Conservation (phyloP, 2,329 filamentous ascomycete genomes). For the Pleomassaria siparia region DNA sequence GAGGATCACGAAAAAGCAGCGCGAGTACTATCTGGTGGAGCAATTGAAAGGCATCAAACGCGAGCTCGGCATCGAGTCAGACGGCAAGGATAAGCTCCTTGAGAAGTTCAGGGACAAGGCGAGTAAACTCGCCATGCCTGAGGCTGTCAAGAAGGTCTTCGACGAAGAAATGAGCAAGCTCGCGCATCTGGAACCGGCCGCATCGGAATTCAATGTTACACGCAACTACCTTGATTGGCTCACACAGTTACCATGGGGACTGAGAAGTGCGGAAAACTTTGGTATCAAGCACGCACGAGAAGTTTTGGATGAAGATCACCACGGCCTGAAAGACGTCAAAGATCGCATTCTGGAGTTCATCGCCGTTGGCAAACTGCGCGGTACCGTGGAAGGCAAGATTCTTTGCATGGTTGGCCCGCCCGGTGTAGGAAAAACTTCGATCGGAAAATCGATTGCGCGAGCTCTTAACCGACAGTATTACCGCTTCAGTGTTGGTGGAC, state of each 20-base stretch:
- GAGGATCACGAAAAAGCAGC: slow-evolving; percentile 95
- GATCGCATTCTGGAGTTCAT: slow-evolving; percentile 98
- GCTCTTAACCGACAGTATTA: slow-evolving; percentile 97
- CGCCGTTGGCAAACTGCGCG: slow-evolving; percentile 92
- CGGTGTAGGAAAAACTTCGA: slow-evolving; percentile 97
- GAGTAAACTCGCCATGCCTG: slow-evolving; percentile 91
- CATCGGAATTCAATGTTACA: slow-evolving; percentile 98
- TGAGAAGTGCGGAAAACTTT: slow-evolving; percentile 94
- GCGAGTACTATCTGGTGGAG: slow-evolving; percentile 98
- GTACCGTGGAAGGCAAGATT: slow-evolving; percentile 97
- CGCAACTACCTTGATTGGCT: slow-evolving; percentile 98
- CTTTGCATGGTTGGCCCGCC: slow-evolving; percentile 96
- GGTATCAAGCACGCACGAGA: slow-evolving; percentile 86
- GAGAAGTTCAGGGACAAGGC: slow-evolving; percentile 98
- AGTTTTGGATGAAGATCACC: slow-evolving; percentile 94
- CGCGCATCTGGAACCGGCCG: slow-evolving; percentile 89
- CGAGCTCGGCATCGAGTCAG: slow-evolving; percentile 93
- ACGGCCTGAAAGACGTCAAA: slow-evolving; percentile 96
- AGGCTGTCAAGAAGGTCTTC: slow-evolving; percentile 94
- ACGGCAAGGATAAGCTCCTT: slow-evolving; percentile 96
- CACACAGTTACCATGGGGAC: slow-evolving; percentile 96
- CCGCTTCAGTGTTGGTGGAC: slow-evolving; percentile 93
- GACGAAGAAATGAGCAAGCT: slow-evolving; percentile 98
- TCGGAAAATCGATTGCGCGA: slow-evolving; percentile 95
- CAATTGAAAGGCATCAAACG: slow-evolving; percentile 98